Base-by-base conservation (phyloP, 2,329 filamentous ascomycete genomes). In the Pseudogymnoascus sp. region DNA sequence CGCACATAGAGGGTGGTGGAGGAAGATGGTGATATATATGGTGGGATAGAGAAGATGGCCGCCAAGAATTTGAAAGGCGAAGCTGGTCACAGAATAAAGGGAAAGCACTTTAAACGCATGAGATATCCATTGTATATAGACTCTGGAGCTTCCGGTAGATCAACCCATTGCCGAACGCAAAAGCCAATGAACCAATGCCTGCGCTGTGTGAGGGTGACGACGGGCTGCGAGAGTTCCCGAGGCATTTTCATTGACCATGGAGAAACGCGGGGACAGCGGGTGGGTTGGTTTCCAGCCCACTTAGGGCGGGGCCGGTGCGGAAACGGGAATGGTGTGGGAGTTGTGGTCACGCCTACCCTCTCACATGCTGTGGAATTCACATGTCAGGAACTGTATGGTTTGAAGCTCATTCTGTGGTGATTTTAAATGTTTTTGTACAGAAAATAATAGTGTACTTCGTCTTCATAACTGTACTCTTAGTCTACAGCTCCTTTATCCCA, bases 41-140 rank as follows among this genome's bases (percentile, higher is more conserved):
- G 43, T 18, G 7, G 43, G 14, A 30, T 30, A 16, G 14, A 16
- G 22, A n/a, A 16, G 41, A 25, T n/a, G 25, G 25, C 43, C 43
- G 25, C 25, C 43, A 54, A 54, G 43, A 54, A 41, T 16, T 54
- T 30, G 9, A 7, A 28, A 4, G 43, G 25, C 43, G 25, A 54
- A 33, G 43, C 43, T 33, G 25, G 25, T 33, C 43, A 25, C 18
- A 54, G 43, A 25, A 9, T 50, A 50, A 25, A 50, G 43, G 43
- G 22, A 25, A 5, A 18, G 43, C 43, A 30, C 30, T 50, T 50
- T 30, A 50, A 22, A 16, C 43, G 25, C 43, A 50, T 30, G 43
- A 50, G 43, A 50, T 50, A 50, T 50, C 43, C 43, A 54, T 54
- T 54, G 43, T 54, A 54, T 54, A 54, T 54, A 54, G 43, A 54